A percentile compares a stretch with the other conserved stretches of the same genome.
These are phyloP conservation scores for Phoma herbarum DNA, from an alignment of 2,329 filamentous ascomycete species.

Conservation along the genomic window DNA sequence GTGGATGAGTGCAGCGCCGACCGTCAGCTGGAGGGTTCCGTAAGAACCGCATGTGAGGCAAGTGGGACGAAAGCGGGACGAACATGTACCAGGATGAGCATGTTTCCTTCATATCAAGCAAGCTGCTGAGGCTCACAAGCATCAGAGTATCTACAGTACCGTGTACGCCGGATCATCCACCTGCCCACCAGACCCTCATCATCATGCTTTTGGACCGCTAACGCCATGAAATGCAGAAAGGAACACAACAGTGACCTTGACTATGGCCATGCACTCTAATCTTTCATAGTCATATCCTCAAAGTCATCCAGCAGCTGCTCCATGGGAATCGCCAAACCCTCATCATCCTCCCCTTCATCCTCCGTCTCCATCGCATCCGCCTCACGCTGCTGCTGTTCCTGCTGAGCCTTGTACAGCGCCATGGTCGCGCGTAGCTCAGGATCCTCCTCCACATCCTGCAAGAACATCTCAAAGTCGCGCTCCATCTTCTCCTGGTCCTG, in stretches of 20 bases:
- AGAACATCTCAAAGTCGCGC: conserved; percentile 94
- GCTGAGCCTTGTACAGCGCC: conserved; percentile 79
- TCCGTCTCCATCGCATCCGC: conserved; percentile 73
- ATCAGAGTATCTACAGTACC: conserved; percentile 8
- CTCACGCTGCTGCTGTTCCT: conserved; percentile 65
- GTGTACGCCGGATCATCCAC: conserved; percentile 11
- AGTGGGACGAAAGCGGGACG: not conserved
- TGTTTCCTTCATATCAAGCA: not conserved
- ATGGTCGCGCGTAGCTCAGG: conserved; percentile 84
- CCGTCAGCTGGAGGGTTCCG: not conserved
- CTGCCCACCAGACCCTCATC: conserved; percentile 2
- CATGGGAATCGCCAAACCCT: conserved; percentile 61
- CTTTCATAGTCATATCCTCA: conserved; percentile 82
- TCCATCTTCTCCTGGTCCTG: conserved; percentile 88
- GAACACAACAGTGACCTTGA: not conserved
- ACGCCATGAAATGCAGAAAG: conserved; percentile 31
- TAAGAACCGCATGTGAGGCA: not conserved
- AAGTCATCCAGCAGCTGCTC: conserved; percentile 83
- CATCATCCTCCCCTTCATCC: conserved; percentile 64
- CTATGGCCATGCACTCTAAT: conserved; percentile 28
- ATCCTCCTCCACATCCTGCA: conserved; percentile 96
- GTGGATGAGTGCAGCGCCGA: not conserved
- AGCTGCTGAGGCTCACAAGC: conserved; percentile 1
- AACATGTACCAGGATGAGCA: not conserved
- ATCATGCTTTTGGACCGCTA: conserved; percentile 16